Conservation (phyloP, 768 basidiomycete species). For the Sutorius australiensis region DNA sequence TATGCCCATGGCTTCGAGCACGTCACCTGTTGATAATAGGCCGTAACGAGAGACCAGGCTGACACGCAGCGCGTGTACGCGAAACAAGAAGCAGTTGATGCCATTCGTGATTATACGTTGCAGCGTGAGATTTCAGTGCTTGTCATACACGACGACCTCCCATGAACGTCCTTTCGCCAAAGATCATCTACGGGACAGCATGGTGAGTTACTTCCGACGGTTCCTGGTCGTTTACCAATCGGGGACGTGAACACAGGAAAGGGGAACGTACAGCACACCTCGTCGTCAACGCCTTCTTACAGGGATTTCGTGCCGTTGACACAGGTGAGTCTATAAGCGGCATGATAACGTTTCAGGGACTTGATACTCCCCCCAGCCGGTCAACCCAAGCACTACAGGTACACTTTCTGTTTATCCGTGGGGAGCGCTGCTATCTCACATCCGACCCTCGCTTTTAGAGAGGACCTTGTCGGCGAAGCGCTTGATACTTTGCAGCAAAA, state of each 20-base stretch:
- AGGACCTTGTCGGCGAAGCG: slow-evolving; percentile 79
- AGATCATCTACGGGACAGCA: slow-evolving; percentile 60
- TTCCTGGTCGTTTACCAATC: not conserved
- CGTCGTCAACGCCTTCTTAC: slow-evolving; percentile 66
- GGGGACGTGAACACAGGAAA: slow-evolving; percentile 51
- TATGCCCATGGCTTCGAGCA: no score
- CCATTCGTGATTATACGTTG: not conserved
- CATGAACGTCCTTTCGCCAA: slow-evolving; percentile 36
- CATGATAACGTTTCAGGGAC: slow-evolving; percentile 9
- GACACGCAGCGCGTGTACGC: not conserved
- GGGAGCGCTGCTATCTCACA: not conserved
- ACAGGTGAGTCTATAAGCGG: slow-evolving; percentile 51
- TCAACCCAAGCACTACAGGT: slow-evolving; percentile 74
- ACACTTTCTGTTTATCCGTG: not conserved
- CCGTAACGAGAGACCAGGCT: no score
- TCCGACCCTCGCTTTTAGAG: slow-evolving; percentile 38
- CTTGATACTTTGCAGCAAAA: slow-evolving; percentile 51
- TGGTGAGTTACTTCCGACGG: slow-evolving; percentile 38
- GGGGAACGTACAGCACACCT: slow-evolving; percentile 64
- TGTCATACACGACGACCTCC: slow-evolving; percentile 2
- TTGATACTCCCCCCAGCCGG: slow-evolving; percentile 41
- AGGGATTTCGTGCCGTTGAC: slow-evolving; percentile 79
- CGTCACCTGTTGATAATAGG: no score
- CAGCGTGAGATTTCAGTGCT: slow-evolving; percentile 15
- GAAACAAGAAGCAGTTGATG: not conserved